Percentiles rank a stretch among this genome's conserved stretches.
phyloP scores from a whole-genome alignment of 208 protist species.

The Novymonas esmeraldas region DNA sequence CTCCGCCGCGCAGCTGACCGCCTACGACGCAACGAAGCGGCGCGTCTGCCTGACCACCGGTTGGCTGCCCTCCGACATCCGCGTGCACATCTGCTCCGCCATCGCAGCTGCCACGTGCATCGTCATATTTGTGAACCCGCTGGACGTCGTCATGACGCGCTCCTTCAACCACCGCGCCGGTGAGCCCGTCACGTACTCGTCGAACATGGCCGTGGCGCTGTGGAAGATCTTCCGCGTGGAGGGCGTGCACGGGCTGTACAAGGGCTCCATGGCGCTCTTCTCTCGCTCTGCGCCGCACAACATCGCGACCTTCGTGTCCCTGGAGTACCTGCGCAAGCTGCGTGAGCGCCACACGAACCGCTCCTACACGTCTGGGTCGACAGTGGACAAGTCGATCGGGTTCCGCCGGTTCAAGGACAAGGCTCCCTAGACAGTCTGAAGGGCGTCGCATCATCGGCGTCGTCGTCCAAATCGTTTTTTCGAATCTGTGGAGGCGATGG shows the following conservation, averaged over 20 bases:
- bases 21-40: conserved; percentile 56
- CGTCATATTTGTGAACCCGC: conserved; percentile 50
- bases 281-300: conserved; percentile 65
- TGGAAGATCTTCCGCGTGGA: conserved; percentile 59
- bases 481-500: too few relatives aligned
- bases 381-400: conserved; percentile 40
- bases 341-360: conserved; percentile 49
- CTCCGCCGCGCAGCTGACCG: conserved; percentile 49
- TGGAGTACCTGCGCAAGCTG: conserved; percentile 57
- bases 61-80: conserved; percentile 33
- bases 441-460: background rate
- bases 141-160: conserved; percentile 74
- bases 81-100: conserved; percentile 51
- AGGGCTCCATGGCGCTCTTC: conserved; percentile 61
- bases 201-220: conserved; percentile 35
- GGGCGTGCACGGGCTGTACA: conserved; percentile 73
- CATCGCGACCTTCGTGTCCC: conserved; percentile 57
- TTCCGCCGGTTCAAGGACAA: conserved; percentile 21
- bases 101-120: conserved; percentile 36
- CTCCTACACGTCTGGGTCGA: conserved; percentile 58
- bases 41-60: conserved; percentile 14
- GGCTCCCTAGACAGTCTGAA: conserved; percentile 12
- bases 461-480: too few relatives aligned
- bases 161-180: conserved; percentile 46
- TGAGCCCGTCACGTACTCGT: conserved; percentile 28